phyloP scores from a whole-genome alignment of 352 stramenopile species.

The Phytophthora tentaculata region DNA sequence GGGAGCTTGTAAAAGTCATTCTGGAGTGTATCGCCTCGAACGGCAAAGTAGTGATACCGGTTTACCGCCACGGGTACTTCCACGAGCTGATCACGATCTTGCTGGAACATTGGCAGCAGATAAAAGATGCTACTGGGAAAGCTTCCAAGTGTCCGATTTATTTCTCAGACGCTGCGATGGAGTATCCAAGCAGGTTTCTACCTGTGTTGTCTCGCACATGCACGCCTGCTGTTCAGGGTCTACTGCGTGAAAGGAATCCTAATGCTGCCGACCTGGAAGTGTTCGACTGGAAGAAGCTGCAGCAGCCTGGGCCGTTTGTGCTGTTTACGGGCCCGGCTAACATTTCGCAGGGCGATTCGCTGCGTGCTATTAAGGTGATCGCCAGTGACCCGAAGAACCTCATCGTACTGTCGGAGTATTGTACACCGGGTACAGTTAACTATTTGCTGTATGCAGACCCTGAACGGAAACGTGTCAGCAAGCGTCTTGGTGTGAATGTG shows the following conservation, averaged over 20 bases:
- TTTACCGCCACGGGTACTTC: slow-evolving; percentile 82
- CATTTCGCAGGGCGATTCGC: slow-evolving; percentile 76
- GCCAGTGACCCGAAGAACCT: slow-evolving; percentile 82
- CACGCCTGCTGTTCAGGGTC: slow-evolving; percentile 45
- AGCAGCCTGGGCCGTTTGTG: slow-evolving; percentile 73
- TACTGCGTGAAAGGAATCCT: slow-evolving; percentile 37
- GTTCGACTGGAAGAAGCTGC: slow-evolving; percentile 78
- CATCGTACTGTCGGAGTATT: slow-evolving; percentile 85
- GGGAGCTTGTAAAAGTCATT: slow-evolving; percentile 80
- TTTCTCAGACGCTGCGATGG: slow-evolving; percentile 64
- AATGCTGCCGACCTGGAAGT: slow-evolving; percentile 37
- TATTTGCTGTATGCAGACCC: slow-evolving; percentile 84
- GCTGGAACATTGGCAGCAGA: slow-evolving; percentile 74
- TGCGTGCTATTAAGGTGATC: slow-evolving; percentile 63
- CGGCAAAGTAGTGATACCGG: slow-evolving; percentile 86
- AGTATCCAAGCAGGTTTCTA: slow-evolving; percentile 62
- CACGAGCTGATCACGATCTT: slow-evolving; percentile 82
- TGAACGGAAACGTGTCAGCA: slow-evolving; percentile 71
- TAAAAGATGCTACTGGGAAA: slow-evolving; percentile 41
- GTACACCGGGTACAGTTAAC: slow-evolving; percentile 80
- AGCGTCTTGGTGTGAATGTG: slow-evolving; percentile 71
- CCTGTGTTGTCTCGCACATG: slow-evolving; percentile 72
- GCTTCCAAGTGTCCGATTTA: slow-evolving; percentile 62
- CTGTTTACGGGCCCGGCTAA: slow-evolving; percentile 82
- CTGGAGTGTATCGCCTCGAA: slow-evolving; percentile 74